These are phyloP conservation scores for Gamsiella multidivaricata DNA, from an alignment of 192 early-diverging fungal species.

Conservation along the genomic window DNA sequence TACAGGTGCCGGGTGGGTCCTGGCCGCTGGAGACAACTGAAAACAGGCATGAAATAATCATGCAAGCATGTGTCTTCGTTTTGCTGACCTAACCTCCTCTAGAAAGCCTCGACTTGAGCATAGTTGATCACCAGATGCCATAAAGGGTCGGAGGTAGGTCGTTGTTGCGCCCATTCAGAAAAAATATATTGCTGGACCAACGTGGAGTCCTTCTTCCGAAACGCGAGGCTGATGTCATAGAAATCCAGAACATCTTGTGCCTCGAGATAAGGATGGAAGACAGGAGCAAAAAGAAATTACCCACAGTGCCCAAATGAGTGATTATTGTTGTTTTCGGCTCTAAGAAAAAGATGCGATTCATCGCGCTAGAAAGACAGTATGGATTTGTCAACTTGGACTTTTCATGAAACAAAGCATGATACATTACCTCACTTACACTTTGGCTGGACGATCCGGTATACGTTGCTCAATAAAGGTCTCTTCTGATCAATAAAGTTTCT, in stretches of 20 bases:
- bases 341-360: slow-evolving; percentile 5
- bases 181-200: slow-evolving; percentile 1
- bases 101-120: too few relatives aligned
- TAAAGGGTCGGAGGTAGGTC: slow-evolving; percentile 3
- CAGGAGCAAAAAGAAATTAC: slow-evolving; percentile 2
- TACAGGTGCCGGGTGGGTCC: too few relatives aligned
- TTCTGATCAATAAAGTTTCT: too few relatives aligned
- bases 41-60: too few relatives aligned
- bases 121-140: background rate
- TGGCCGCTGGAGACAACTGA: too few relatives aligned
- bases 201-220: background rate
- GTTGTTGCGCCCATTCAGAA: slow-evolving; percentile 3
- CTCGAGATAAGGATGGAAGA: slow-evolving; percentile 1
- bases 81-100: too few relatives aligned
- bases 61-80: too few relatives aligned
- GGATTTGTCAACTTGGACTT: background rate
- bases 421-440: background rate
- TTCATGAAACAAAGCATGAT: background rate
- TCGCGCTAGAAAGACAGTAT: background rate
- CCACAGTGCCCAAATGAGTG: background rate
- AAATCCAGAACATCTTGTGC: slow-evolving; percentile 3
- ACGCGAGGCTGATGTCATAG: slow-evolving; percentile 3
- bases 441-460: slow-evolving; percentile 1
- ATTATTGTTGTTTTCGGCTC: background rate
- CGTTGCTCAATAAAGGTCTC: too few relatives aligned